Evolutionary conservation across 2,329 filamentous ascomycete species (phyloP).

Genomic region (Hymenotorrendiella dingleyae): DNA sequence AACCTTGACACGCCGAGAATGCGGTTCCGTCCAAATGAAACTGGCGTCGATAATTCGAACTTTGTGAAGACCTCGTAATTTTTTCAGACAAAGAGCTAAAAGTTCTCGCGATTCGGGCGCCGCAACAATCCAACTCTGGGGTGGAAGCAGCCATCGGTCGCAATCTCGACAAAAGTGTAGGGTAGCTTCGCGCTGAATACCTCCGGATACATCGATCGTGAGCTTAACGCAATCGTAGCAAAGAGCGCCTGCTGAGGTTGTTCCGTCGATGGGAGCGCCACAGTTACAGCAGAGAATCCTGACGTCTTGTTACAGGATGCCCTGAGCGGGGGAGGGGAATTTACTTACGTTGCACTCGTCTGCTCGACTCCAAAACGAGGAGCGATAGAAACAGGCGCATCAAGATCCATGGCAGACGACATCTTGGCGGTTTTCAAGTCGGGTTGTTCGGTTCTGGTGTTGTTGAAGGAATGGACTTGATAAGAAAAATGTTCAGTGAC

Average conservation of each 20-base stretch:
- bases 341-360: constrained; percentile 47
- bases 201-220: constrained; percentile 85
- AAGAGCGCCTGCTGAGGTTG: constrained; percentile 74
- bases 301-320: constrained; percentile 15
- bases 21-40: constrained; percentile 98
- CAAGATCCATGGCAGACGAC: constrained; percentile 56
- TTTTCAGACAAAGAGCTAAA: constrained; percentile 83
- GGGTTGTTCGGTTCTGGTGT: constrained; percentile 7
- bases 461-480: constrained; percentile 17
- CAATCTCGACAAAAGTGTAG: constrained; percentile 92
- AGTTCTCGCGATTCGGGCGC: constrained; percentile 85
- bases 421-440: constrained; percentile 34
- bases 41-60: constrained; percentile 91
- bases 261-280: constrained; percentile 91
- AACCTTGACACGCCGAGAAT: constrained; percentile 85
- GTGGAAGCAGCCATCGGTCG: constrained; percentile 87
- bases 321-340: constrained; percentile 2
- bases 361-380: constrained; percentile 29
- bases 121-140: constrained; percentile 79
- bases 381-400: constrained; percentile 46
- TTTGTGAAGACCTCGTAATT: constrained; percentile 78
- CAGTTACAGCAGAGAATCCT: constrained; percentile 99
- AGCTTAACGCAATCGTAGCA: constrained; percentile 96
- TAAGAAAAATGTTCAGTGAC: constrained; percentile 22
- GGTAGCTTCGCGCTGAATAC: constrained; percentile 84